Base-by-base conservation (phyloP, 1,139 yeast species). In the Pichia sp. region DNA sequence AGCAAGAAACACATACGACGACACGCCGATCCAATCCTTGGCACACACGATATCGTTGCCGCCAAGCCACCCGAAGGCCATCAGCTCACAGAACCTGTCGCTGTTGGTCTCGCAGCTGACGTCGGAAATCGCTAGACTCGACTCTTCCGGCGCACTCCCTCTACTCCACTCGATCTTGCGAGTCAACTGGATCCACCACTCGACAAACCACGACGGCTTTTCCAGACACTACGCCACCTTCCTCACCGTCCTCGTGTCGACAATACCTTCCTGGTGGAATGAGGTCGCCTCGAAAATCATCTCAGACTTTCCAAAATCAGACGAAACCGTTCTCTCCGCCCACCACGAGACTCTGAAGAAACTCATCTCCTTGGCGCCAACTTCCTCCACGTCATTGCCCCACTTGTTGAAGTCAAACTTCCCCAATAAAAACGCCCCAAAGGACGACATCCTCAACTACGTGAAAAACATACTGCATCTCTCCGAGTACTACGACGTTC, bases 231-330 rank as follows among this genome's bases (percentile, higher is more conserved):
- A 75, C 75, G 79, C 87, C 47, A 85, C 84, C 52, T 93, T 93
- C 69, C 72, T 89, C 54, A 77, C 83, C 49, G 89, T 90, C 32
- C 75, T 93, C 55, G 90, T 92, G 44, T 86, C 96, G 5, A 87
- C 95, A 45, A 77, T 85, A 57, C 98, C 98, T 7, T 87, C 85
- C 69, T 92, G 95, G 87, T 83, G 95, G 80, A 80, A 80, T 60
- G 95, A 87, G 58, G 90, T 92, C n/a, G 82, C 87, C 19, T 74
- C 77, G 59, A 79, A 81, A 60, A 71, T 92, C 41, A 79, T 90
- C 7, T 62, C 75, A 15, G 90, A 85, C 64, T 86, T 90, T 47
- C 45, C 53, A 8, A 63, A 53, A 41, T 38, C 55, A 8, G 34
- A 56, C 23, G 60, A 59, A 5, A 51, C 47, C 5, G 36, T 45